Base-by-base conservation (phyloP, 202 grass and related monocot genomes). In the Musa balbisiana region DNA sequence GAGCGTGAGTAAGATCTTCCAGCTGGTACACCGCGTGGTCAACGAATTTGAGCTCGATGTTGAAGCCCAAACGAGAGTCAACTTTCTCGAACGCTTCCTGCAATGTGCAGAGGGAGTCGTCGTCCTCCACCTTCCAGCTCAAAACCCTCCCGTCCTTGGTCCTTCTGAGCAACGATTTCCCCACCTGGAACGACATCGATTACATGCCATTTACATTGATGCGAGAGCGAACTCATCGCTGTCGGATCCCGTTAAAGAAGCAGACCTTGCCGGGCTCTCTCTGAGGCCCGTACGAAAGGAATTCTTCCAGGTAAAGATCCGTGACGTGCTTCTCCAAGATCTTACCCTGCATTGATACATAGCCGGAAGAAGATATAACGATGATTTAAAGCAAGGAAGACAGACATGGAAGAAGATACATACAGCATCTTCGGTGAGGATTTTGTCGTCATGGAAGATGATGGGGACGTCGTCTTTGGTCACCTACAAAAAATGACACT, bases 401-500 rank as follows among this genome's bases (percentile, higher is more conserved):
- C 43, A 60, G 50, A 78, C 62, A 71, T 33, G 11, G 69, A 11
- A 58, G 27, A 52, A 59, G 51, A 15, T 2, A 67, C 64, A 27
- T 65, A 76, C 74, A 52, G 33, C 43, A 29, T 76, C 33, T 64
- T 64, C 19, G 2, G 74, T 76, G 20, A 76, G 74, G 29, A 76
- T 65, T 27, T 23, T 14, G 14, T 76, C 43, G 3, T 76, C 74
- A 3, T 76, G 74, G 20, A 76, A 76, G 74, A 76, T 76, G 58
- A 76, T 65, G 13, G 74, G 74, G 33, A 10, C 51, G 16, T 49
- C 74, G 24, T 76, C 74, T 21, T 51, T 76, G n/a, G 74, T 76
- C 43, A 76, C 74, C 74, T 76, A 52, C 74, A 76, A 87, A 88
- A 88, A 82, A 19, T 84, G 80, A 70, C 33, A 51, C 33, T 62